phyloP scores from a whole-genome alignment of 306 rosid genomes.

The Prunus armeniaca region DNA sequence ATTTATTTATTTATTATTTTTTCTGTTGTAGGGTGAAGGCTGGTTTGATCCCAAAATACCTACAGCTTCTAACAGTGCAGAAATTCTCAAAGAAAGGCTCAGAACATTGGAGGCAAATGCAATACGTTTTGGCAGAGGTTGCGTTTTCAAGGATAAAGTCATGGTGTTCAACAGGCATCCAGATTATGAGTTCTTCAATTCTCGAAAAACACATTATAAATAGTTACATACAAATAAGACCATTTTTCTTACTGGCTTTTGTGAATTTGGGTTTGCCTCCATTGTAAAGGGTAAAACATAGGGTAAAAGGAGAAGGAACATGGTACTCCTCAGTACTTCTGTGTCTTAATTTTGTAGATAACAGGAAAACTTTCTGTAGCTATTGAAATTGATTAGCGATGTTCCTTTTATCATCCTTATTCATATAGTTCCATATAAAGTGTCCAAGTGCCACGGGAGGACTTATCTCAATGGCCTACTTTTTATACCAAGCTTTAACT shows the following conservation, averaged over 20 bases:
- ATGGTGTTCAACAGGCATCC: slow-evolving; percentile 19
- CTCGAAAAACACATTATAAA: slow-evolving; percentile 10
- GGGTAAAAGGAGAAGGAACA: not conserved
- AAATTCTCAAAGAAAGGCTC: slow-evolving; percentile 19
- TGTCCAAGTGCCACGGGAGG: slow-evolving; percentile 1
- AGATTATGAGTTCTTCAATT: slow-evolving; percentile 25
- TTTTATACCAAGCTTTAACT: not conserved
- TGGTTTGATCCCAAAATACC: slow-evolving; percentile 24
- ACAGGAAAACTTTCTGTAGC: not conserved
- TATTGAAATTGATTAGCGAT: slow-evolving; percentile 2
- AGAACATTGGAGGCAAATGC: slow-evolving; percentile 17
- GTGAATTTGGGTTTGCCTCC: not conserved
- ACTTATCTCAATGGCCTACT: not conserved
- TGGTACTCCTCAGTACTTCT: not conserved
- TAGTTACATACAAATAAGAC: not conserved
- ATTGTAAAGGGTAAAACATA: not conserved
- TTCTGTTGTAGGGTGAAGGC: slow-evolving; percentile 16
- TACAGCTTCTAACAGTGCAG: slow-evolving; percentile 6
- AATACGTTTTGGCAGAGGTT: slow-evolving; percentile 16
- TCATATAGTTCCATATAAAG: not conserved
- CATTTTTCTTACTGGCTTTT: not conserved
- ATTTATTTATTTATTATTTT: not conserved
- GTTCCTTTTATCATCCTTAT: not conserved
- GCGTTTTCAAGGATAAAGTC: slow-evolving; percentile 16
- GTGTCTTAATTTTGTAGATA: not conserved